A percentile compares a stretch with the other conserved stretches of the same genome.
These are phyloP conservation scores for Aquanectria penicillioides DNA, from an alignment of 2,329 filamentous ascomycete species.

Conservation along the genomic window DNA sequence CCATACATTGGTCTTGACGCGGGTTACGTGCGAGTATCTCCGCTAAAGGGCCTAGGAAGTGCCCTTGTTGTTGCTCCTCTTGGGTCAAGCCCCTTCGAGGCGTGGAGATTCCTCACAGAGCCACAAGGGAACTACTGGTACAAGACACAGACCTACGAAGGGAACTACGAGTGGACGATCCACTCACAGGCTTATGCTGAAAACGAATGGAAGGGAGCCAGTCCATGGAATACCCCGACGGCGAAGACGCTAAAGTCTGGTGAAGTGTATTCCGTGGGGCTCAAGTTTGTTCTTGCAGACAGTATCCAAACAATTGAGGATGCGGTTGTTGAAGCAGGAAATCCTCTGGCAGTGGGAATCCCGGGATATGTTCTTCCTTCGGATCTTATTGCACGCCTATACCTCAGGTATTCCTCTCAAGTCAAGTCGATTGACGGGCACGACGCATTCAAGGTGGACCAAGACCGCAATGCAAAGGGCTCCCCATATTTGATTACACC, in stretches of 20 bases:
- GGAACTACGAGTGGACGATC: constrained; percentile 69
- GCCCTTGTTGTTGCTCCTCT: constrained; percentile 66
- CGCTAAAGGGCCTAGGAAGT: constrained; percentile 61
- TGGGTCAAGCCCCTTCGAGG: constrained; percentile 60
- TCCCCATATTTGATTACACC: constrained; percentile 55
- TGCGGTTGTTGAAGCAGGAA: constrained; percentile 48
- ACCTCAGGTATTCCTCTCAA: background rate
- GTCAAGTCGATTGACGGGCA: constrained; percentile 41
- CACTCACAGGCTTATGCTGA: constrained; percentile 64
- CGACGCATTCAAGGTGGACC: constrained; percentile 53
- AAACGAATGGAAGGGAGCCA: constrained; percentile 60
- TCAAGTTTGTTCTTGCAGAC: constrained; percentile 57
- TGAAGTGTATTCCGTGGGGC: constrained; percentile 58
- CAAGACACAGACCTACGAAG: constrained; percentile 66
- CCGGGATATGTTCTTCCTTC: background rate
- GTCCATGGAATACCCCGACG: constrained; percentile 66
- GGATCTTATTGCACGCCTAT: background rate
- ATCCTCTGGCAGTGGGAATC: constrained; percentile 1
- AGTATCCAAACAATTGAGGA: constrained; percentile 60
- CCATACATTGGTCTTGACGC: constrained; percentile 70
- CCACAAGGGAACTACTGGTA: constrained; percentile 53
- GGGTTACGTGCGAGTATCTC: constrained; percentile 64
- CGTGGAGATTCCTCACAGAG: constrained; percentile 64
- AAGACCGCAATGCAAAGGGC: constrained; percentile 28
- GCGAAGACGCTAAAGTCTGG: constrained; percentile 57